These are phyloP conservation scores for Hibiscus syriacus DNA, from an alignment of 345 rosid genomes.

Conservation along the genomic window DNA sequence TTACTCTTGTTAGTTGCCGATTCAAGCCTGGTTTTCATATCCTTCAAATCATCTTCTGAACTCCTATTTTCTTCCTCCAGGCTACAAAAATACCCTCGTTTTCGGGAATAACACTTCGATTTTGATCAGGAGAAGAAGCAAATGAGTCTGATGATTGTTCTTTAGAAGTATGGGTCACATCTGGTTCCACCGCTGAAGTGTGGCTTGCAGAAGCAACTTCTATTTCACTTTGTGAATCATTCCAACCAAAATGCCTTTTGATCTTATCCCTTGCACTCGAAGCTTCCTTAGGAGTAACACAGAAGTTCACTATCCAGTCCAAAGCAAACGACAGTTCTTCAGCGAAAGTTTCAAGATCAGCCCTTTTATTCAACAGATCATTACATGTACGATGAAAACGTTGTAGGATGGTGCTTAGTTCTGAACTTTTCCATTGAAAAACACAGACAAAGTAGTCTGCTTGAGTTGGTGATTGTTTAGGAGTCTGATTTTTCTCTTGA, in stretches of 20 bases:
- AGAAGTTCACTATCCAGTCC: constrained; percentile 39
- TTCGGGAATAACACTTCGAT: neutral
- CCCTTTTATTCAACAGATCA: constrained; percentile 29
- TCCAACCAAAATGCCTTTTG: no score
- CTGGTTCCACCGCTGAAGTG: constrained; percentile 10
- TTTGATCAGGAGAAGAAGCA: constrained; percentile 12
- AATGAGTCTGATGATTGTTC: constrained; percentile 13
- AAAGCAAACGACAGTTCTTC: constrained; percentile 31
- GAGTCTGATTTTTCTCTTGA: constrained; percentile 14
- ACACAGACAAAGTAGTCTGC: constrained; percentile 31
- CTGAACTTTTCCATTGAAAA: constrained; percentile 37
- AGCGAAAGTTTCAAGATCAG: constrained; percentile 23
- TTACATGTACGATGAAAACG: constrained; percentile 28
- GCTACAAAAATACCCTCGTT: neutral
- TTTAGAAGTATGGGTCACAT: neutral
- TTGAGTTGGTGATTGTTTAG: constrained; percentile 4
- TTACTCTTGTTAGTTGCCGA: constrained; percentile 27
- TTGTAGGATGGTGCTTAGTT: constrained; percentile 28
- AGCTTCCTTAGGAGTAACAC: constrained; percentile 22
- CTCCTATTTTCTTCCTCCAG: constrained; percentile 36
- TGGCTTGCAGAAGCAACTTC: constrained; percentile 12
- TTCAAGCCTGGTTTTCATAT: constrained; percentile 30
- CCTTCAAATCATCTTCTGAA: constrained; percentile 34
- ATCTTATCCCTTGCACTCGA: constrained; percentile 49
- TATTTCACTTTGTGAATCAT: constrained; percentile 14